A percentile compares a stretch with the other conserved stretches of the same genome.
Evolutionary conservation across 2,329 filamentous ascomycete species (phyloP).

Genomic region (Ascosphaera acerosa): DNA sequence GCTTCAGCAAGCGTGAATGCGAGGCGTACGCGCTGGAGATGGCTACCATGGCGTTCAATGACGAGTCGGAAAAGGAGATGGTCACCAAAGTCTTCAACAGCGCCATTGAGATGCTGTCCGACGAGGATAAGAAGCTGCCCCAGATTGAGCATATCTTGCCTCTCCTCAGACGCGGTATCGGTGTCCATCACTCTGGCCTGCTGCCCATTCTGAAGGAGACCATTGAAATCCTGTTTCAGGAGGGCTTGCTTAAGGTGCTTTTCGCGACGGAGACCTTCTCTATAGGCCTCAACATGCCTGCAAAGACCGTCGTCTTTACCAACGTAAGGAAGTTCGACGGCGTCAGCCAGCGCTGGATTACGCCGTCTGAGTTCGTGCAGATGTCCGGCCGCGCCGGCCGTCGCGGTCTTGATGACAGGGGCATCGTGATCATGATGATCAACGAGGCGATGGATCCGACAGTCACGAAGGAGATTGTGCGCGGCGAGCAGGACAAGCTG

Average conservation of each 20-base stretch:
- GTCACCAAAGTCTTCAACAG: slow-evolving; percentile 84
- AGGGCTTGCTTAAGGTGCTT: slow-evolving; percentile 89
- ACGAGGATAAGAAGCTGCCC: slow-evolving; percentile 67
- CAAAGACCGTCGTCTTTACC: slow-evolving; percentile 97
- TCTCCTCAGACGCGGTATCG: slow-evolving; percentile 70
- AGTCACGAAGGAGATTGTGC: slow-evolving; percentile 83
- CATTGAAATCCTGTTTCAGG: slow-evolving; percentile 96
- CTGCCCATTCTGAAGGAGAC: slow-evolving; percentile 94
- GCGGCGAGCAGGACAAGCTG: slow-evolving; percentile 85
- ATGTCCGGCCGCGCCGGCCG: slow-evolving; percentile 96
- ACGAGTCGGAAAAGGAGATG: slow-evolving; percentile 84
- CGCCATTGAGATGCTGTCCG: slow-evolving; percentile 75
- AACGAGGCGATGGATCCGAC: slow-evolving; percentile 88
- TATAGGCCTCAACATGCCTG: slow-evolving; percentile 96
- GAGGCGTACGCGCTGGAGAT: slow-evolving; percentile 75
- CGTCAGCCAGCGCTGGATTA: slow-evolving; percentile 52
- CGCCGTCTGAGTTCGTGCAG: slow-evolving; percentile 89
- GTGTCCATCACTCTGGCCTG: slow-evolving; percentile 88
- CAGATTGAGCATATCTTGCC: slow-evolving; percentile 84
- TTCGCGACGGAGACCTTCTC: slow-evolving; percentile 98
- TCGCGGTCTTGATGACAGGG: slow-evolving; percentile 87
- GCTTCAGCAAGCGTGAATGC: slow-evolving; percentile 94
- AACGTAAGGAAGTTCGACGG: slow-evolving; percentile 92
- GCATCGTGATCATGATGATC: slow-evolving; percentile 99
- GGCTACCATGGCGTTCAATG: slow-evolving; percentile 75